Conservation (phyloP, 2,329 filamentous ascomycete species). For the Sporothrix humicola region DNA sequence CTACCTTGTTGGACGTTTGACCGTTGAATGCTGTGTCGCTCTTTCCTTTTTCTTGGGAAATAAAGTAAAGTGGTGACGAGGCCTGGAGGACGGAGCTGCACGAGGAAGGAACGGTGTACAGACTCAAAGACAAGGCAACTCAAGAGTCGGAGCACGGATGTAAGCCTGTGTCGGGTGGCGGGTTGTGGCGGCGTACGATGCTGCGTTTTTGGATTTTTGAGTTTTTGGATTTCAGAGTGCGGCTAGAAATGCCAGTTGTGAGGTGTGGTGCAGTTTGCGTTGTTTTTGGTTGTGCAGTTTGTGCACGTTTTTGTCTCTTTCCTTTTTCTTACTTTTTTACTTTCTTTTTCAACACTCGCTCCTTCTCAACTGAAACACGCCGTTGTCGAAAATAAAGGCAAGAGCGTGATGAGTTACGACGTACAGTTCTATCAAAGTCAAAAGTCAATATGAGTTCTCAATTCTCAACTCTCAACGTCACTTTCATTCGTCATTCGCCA, state of each 20-base stretch:
- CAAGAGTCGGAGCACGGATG: no score
- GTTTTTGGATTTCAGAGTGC: not conserved
- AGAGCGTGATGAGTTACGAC: not conserved
- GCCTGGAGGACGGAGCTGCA: no score
- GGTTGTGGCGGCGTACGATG: slow-evolving; percentile 23
- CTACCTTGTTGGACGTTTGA: slow-evolving; percentile 19
- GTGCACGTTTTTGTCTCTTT: not conserved
- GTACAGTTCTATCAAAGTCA: not conserved
- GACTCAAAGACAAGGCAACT: not conserved
- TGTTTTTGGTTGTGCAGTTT: slow-evolving; percentile 8
- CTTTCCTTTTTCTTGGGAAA: not conserved
- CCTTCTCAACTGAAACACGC: not conserved
- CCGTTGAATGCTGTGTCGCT: not conserved
- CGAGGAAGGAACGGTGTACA: not conserved
- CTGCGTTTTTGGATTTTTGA: not conserved
- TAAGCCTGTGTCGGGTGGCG: not conserved
- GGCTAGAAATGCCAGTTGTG: slow-evolving; percentile 25
- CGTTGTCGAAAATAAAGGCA: not conserved
- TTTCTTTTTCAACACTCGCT: no score
- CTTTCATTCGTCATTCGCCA: not conserved
- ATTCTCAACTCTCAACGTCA: no score
- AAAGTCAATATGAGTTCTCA: not conserved
- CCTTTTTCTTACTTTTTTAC: not conserved
- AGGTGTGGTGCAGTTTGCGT: slow-evolving; percentile 8
- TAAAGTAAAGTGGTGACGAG: slow-evolving; percentile 11